Conservation (phyloP, 2,329 filamentous ascomycete species). For the Coniochaeta sp. region DNA sequence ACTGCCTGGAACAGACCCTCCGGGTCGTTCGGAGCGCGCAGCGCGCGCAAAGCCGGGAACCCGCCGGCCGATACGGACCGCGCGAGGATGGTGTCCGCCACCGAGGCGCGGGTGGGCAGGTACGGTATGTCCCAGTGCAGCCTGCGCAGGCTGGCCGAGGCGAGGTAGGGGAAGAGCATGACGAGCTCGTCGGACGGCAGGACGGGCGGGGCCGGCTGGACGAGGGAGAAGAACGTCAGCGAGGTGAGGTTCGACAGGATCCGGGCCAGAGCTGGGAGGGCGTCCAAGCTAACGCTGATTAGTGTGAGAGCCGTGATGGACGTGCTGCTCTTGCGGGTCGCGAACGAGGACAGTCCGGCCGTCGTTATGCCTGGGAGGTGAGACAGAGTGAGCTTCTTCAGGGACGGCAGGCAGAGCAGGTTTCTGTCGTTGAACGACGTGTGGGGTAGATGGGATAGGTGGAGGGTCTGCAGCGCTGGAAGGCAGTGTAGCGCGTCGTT, state of each 20-base stretch:
- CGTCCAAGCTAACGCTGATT: slow-evolving; percentile 48
- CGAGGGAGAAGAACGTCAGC: slow-evolving; percentile 44
- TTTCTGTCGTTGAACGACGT: slow-evolving; percentile 50
- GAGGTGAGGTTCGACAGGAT: slow-evolving; percentile 46
- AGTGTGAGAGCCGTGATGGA: slow-evolving; percentile 44
- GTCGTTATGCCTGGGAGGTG: slow-evolving; percentile 49
- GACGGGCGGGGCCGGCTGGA: slow-evolving; percentile 46
- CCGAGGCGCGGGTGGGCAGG: slow-evolving; percentile 32
- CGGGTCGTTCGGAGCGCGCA: slow-evolving; percentile 63
- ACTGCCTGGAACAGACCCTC: slow-evolving; percentile 62
- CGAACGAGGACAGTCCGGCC: slow-evolving; percentile 48
- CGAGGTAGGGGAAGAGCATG: slow-evolving; percentile 58
- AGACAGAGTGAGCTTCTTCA: slow-evolving; percentile 48
- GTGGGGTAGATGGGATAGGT: slow-evolving; percentile 48
- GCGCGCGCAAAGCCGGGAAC: slow-evolving; percentile 52
- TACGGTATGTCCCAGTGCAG: slow-evolving; percentile 59
- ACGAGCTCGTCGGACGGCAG: slow-evolving; percentile 49
- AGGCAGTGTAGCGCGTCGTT: slow-evolving; percentile 41
- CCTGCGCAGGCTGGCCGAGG: slow-evolving; percentile 41
- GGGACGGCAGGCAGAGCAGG: slow-evolving; percentile 45
- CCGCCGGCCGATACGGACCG: slow-evolving; percentile 52
- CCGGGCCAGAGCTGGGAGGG: slow-evolving; percentile 50
- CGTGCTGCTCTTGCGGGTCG: slow-evolving; percentile 38
- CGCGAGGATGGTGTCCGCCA: slow-evolving; percentile 56
- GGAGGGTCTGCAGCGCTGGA: slow-evolving; percentile 49